Conservation (phyloP, 805 yeast genomes). For the Candida nanaspora region DNA sequence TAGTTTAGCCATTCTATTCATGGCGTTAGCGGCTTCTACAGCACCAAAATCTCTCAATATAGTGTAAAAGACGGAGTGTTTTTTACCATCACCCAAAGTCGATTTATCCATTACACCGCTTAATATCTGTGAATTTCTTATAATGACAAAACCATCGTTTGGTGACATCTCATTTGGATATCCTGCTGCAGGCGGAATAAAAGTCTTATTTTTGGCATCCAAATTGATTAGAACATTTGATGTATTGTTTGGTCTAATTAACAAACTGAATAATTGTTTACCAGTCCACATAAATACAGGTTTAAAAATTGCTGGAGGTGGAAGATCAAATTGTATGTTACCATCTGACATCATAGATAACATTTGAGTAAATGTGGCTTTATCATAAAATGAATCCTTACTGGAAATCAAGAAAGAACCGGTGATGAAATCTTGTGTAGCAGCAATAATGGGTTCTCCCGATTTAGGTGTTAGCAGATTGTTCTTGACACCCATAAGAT, state of each 20-base stretch:
- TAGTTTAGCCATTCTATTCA: conserved; percentile 99
- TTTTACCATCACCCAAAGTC: conserved; percentile 94
- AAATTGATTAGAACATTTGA: conserved; percentile 82
- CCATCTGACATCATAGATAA: conserved; percentile 97
- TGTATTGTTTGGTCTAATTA: conserved; percentile 72
- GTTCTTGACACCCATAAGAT: conserved; percentile 95
- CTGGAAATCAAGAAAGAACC: conserved; percentile 90
- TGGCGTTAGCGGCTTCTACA: conserved; percentile 87
- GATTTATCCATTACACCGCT: conserved; percentile 98
- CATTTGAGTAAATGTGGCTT: conserved; percentile 76
- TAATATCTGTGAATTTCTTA: conserved; percentile 81
- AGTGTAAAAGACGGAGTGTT: conserved; percentile 92
- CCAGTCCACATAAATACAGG: conserved; percentile 96
- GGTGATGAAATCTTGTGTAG: conserved; percentile 98
- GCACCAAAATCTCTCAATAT: conserved; percentile 96
- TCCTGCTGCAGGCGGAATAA: conserved; percentile 63
- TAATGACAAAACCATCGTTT: conserved; percentile 89
- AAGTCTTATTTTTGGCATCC: conserved; percentile 93
- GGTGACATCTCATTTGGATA: conserved; percentile 93
- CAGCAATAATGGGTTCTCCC: conserved; percentile 99
- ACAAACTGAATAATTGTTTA: conserved; percentile 83
- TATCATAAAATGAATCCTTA: conserved; percentile 88
- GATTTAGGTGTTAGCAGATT: conserved; percentile 92
- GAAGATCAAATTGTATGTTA: conserved; percentile 76
- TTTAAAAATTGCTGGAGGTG: conserved; percentile 90